A percentile compares a stretch with the other conserved stretches of the same genome.
Evolutionary conservation across 805 yeast species (phyloP).

Genomic region (Candida silvicultrix): DNA sequence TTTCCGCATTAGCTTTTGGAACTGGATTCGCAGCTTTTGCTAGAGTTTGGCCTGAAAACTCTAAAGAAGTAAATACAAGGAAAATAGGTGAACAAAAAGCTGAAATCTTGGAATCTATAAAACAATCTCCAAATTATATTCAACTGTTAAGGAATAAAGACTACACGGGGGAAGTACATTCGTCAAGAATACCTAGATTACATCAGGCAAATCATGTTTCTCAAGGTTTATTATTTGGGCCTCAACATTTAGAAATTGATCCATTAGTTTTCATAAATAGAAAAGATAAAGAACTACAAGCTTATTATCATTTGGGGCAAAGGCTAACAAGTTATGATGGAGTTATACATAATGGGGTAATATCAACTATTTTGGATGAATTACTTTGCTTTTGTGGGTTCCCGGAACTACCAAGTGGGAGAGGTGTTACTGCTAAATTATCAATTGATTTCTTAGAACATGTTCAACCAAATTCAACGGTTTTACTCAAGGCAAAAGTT

Average conservation of each 20-base stretch:
- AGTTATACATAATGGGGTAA: conserved; percentile 74
- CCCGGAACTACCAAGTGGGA: conserved; percentile 65
- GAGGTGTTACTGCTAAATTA: conserved; percentile 86
- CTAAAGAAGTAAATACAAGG: conserved; percentile 11
- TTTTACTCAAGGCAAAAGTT: conserved; percentile 65
- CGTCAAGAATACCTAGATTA: conserved; percentile 47
- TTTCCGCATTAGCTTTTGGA: conserved; percentile 13
- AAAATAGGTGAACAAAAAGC: conserved; percentile 17
- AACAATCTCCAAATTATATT: conserved; percentile 21
- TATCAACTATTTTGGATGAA: conserved; percentile 79
- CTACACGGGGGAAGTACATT: conserved; percentile 25
- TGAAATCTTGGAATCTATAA: conserved; percentile 23
- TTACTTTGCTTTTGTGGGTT: conserved; percentile 83
- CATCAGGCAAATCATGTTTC: conserved; percentile 62
- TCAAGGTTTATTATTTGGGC: conserved; percentile 66
- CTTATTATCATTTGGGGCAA: conserved; percentile 67
- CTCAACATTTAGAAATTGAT: conserved; percentile 63
- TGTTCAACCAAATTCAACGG: conserved; percentile 49
- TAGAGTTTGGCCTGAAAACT: conserved; percentile 19
- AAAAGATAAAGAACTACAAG: conserved; percentile 45
- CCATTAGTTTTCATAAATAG: conserved; percentile 59
- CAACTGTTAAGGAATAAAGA: conserved; percentile 17
- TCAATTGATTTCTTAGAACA: conserved; percentile 50
- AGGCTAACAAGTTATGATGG: conserved; percentile 63
- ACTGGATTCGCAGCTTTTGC: conserved; percentile 22